phyloP scores from a whole-genome alignment of 352 stramenopile species.

The Pythium chondricola region DNA sequence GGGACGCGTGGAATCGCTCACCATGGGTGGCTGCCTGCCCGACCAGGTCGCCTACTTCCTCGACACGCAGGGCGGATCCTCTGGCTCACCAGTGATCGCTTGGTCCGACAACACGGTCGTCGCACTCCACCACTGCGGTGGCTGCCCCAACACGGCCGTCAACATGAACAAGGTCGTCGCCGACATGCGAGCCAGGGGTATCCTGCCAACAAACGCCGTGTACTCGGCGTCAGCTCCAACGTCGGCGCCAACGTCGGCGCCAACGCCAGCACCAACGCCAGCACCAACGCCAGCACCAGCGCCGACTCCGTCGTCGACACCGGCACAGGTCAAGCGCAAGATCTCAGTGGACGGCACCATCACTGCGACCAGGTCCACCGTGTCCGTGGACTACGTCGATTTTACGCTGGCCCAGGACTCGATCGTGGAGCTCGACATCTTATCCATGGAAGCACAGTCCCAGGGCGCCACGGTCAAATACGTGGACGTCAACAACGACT shows the following conservation, averaged over 20 bases:
- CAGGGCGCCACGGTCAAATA: slow-evolving; percentile 19
- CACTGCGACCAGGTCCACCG: slow-evolving; percentile 40
- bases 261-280: slow-evolving; percentile 1
- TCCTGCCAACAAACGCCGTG: slow-evolving; percentile 40
- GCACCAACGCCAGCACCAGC: slow-evolving; percentile 1
- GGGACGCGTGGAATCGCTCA: slow-evolving; percentile 40
- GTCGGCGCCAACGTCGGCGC: slow-evolving; percentile 2
- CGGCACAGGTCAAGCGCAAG: slow-evolving; percentile 9
- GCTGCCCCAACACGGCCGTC: slow-evolving; percentile 69
- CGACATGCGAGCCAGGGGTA: slow-evolving; percentile 32
- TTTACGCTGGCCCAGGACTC: slow-evolving; percentile 33
- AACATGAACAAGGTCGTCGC: slow-evolving; percentile 57
- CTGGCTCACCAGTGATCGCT: slow-evolving; percentile 56
- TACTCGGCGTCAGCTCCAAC: slow-evolving; percentile 10
- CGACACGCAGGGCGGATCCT: slow-evolving; percentile 68
- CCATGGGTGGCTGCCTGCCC: slow-evolving; percentile 25
- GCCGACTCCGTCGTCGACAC: neutral
- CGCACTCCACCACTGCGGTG: slow-evolving; percentile 68
- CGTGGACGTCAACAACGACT: slow-evolving; percentile 61
- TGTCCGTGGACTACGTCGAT: slow-evolving; percentile 63
- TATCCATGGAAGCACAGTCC: slow-evolving; percentile 49
- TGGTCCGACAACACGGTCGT: slow-evolving; percentile 55
- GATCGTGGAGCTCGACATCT: slow-evolving; percentile 50
- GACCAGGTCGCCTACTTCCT: slow-evolving; percentile 66
- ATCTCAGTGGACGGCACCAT: slow-evolving; percentile 55